phyloP scores from a whole-genome alignment of 2,329 filamentous ascomycete species.

The Fusarium sp. region DNA sequence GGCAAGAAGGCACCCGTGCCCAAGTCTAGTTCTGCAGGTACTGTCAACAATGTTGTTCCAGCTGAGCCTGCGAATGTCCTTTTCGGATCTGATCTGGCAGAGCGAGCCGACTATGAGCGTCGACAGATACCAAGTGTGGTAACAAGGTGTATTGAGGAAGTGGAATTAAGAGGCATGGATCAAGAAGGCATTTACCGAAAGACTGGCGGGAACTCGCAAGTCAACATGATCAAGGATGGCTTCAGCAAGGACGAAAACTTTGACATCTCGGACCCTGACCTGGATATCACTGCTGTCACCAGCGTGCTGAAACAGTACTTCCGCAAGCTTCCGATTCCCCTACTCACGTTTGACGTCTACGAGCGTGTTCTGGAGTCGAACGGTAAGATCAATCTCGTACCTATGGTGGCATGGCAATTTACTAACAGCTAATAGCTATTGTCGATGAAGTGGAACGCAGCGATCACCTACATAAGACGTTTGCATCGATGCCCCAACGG shows the following conservation, averaged over 20 bases:
- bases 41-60: constrained; percentile 52
- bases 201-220: constrained; percentile 90
- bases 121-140: constrained; percentile 90
- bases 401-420: background rate
- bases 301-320: constrained; percentile 98
- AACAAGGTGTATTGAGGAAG: constrained; percentile 93
- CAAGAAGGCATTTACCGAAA: constrained; percentile 98
- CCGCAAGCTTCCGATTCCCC: constrained; percentile 85
- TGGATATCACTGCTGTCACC: constrained; percentile 96
- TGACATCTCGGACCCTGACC: constrained; percentile 90
- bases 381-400: constrained; percentile 59
- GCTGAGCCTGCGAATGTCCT: constrained; percentile 69
- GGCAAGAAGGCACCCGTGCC: constrained; percentile 63
- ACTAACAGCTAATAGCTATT: constrained; percentile 61
- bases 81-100: constrained; percentile 89
- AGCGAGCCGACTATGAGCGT: constrained; percentile 87
- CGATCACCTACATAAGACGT: constrained; percentile 74
- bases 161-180: constrained; percentile 95
- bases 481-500: constrained; percentile 80
- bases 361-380: constrained; percentile 85
- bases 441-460: constrained; percentile 73
- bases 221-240: constrained; percentile 88
- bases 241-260: constrained; percentile 88
- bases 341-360: constrained; percentile 93
- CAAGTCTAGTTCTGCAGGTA: constrained; percentile 60